Base-by-base conservation (phyloP, 371 early-diverging fungal species). In the Nematocida displodere region DNA sequence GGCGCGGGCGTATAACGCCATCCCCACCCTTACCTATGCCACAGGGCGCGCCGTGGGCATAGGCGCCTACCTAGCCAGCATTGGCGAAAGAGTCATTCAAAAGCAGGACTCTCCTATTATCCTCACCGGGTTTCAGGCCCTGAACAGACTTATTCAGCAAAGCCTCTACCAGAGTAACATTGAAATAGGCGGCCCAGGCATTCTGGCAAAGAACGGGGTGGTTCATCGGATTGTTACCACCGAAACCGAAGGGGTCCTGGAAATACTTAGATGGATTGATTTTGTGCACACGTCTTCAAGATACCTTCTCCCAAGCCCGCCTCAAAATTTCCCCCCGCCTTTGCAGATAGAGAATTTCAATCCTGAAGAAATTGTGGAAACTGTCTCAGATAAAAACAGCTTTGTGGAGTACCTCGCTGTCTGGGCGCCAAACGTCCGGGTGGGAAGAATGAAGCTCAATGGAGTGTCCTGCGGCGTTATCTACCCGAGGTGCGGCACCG, bases 181-280 rank as follows among this genome's bases (percentile, higher is more conserved):
- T 82, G 94, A 96, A 83, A 87, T 97, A 42, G 97, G 97, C 79
- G 96, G 97, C 55, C 91, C 93, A 24, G 93, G 93, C 83, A 92
- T 97, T 86, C 92, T 96, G 93, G 89, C 89, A 87, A 89, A 89
- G 86, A 97, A 97, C 86, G 95, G 95, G 78, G 91, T 95, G 4
- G 91, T 92, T 39, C 96, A 97, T 78, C 85, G 91, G 81, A 90
- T 91, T 4, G 96, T 92, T 40, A 87, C 90, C 75, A 90, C 94
- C 80, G 95, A 95, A 81, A 86, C 92, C 71, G 87, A 90, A 67
- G 94, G 93, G 79, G 89, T 95, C 58, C 82, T 83, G 77, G 89
- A 92, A 87, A 91, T 94, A 77, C 82, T 95, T 42, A 88, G 88
- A 80, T 96, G 96, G 97, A 82, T 96, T 49, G 37, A 58, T 2